Conservation (phyloP, 2,329 filamentous ascomycete species). For the Ophiostoma novo-ulmi region DNA sequence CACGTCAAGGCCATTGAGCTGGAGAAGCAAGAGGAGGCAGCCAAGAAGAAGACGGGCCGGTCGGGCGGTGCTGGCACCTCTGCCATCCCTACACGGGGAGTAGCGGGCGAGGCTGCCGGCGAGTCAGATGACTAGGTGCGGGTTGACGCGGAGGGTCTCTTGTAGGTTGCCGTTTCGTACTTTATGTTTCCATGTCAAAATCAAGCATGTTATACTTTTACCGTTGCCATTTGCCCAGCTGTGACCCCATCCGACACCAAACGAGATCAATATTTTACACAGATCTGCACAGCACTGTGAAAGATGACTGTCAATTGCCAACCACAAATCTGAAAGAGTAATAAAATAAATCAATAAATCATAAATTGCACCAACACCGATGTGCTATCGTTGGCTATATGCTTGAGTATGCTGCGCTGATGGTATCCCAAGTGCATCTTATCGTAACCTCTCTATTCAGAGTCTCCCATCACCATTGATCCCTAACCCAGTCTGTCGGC, state of each 20-base stretch:
- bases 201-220: slow-evolving; percentile 8
- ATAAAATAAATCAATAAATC: neutral
- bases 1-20: slow-evolving; percentile 99
- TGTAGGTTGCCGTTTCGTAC: neutral
- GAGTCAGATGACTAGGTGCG: slow-evolving; percentile 29
- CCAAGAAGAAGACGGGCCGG: slow-evolving; percentile 87
- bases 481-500: slow-evolving; percentile 67
- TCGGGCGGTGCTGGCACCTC: slow-evolving; percentile 51
- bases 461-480: no score
- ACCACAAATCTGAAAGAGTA: neutral
- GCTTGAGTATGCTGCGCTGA: neutral
- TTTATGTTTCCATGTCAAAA: slow-evolving; percentile 3
- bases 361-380: neutral
- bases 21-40: slow-evolving; percentile 98
- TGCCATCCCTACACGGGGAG: slow-evolving; percentile 65
- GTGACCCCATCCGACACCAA: neutral
- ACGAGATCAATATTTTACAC: neutral
- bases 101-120: slow-evolving; percentile 30
- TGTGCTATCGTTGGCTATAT: neutral
- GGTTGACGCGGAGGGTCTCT: neutral
- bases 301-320: neutral
- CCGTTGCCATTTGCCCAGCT: neutral
- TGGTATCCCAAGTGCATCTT: neutral
- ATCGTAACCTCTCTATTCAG: neutral
- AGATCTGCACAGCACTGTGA: neutral